These are phyloP conservation scores for Cladosporium sp. DNA, from an alignment of 2,329 filamentous ascomycete genomes.

Conservation along the genomic window DNA sequence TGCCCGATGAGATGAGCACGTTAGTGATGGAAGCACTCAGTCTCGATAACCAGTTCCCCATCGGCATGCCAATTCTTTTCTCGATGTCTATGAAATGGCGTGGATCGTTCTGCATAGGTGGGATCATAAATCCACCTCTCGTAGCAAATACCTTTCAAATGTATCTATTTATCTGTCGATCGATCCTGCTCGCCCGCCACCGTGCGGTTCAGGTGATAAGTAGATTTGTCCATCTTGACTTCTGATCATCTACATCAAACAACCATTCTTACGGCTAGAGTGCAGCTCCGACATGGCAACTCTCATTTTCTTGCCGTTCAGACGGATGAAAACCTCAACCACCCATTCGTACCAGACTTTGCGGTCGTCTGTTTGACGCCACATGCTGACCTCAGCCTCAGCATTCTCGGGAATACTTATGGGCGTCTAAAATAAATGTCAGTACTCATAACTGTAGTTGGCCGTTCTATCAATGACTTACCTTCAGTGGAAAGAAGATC, in stretches of 20 bases:
- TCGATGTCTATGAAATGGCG: no score
- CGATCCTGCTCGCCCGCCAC: no score
- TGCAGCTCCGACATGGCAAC: constrained; percentile 63
- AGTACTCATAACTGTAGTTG: neutral
- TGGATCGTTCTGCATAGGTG: no score
- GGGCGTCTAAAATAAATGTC: constrained; percentile 54
- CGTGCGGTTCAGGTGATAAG: no score
- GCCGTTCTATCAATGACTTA: constrained; percentile 40
- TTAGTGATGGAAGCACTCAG: no score
- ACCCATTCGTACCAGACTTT: constrained; percentile 99
- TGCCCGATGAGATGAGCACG: no score
- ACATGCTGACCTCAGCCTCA: constrained; percentile 89
- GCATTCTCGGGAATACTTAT: constrained; percentile 79
- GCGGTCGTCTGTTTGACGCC: constrained; percentile 89
- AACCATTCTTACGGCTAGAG: constrained; percentile 65
- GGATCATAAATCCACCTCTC: no score
- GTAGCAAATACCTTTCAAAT: no score
- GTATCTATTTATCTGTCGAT: no score
- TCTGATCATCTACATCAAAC: constrained; percentile 66
- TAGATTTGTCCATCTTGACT: no score
- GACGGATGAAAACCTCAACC: constrained; percentile 66
- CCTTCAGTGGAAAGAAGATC: constrained; percentile 95
- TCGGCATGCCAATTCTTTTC: no score
- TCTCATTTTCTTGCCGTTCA: constrained; percentile 49
- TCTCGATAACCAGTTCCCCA: no score